Evolutionary conservation across 2,329 filamentous ascomycete genomes (phyloP).

Genomic region (Penicillium digitatum): DNA sequence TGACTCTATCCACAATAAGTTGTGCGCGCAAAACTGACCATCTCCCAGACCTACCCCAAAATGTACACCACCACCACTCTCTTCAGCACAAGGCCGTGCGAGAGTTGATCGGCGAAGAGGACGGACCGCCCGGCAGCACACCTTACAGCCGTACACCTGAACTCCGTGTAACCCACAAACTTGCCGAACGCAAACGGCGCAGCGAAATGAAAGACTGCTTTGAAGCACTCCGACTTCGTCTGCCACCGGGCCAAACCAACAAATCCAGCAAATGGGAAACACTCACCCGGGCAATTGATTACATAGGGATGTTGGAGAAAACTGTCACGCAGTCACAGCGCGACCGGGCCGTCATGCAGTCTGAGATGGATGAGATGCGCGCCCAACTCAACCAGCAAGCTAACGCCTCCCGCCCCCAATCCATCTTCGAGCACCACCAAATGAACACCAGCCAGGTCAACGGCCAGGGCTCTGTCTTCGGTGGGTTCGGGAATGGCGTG

Average conservation of each 20-base stretch:
- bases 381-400: conserved; percentile 38
- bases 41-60: conserved; percentile 44
- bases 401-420: conserved; percentile 30
- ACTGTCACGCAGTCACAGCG: conserved; percentile 37
- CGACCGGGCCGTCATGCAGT: conserved; percentile 37
- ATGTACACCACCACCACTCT: conserved; percentile 48
- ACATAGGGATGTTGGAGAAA: conserved; percentile 46
- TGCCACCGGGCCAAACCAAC: conserved; percentile 47
- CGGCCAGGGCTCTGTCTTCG: conserved; percentile 31
- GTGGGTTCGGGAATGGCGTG: conserved; percentile 30
- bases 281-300: conserved; percentile 48
- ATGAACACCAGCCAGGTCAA: conserved; percentile 35
- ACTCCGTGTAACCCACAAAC: conserved; percentile 48
- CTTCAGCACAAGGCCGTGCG: conserved; percentile 49
- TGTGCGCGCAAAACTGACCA: conserved; percentile 5
- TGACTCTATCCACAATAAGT: neutral
- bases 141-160: conserved; percentile 51
- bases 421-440: conserved; percentile 37
- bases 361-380: conserved; percentile 39
- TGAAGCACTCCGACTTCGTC: conserved; percentile 43
- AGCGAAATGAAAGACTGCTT: conserved; percentile 54
- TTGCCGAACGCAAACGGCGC: conserved; percentile 50
- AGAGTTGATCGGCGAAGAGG: conserved; percentile 45
- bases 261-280: conserved; percentile 54
- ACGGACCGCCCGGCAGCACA: conserved; percentile 40